Evolutionary conservation across 352 stramenopile species (phyloP).

Genomic region (Peronospora belbahrii): DNA sequence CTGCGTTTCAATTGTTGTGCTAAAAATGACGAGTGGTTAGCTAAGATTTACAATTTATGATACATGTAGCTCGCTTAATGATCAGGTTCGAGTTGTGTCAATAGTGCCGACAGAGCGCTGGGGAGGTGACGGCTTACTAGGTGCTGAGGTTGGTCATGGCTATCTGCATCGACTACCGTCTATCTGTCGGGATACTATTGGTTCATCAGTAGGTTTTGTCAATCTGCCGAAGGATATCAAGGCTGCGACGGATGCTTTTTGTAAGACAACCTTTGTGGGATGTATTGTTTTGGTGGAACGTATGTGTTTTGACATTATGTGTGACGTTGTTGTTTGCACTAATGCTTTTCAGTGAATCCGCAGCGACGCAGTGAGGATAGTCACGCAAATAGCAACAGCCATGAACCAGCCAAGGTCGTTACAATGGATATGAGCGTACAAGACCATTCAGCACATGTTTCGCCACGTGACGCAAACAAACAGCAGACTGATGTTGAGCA

Average conservation of each 20-base stretch:
- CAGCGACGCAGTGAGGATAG: slow-evolving; percentile 7
- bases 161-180: slow-evolving; percentile 92
- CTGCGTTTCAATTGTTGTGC: not conserved
- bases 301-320: not conserved
- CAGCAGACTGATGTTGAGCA: not conserved
- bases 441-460: not conserved
- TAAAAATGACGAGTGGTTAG: not conserved
- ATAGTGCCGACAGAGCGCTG: slow-evolving; percentile 75
- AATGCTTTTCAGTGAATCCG: slow-evolving; percentile 25
- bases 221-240: slow-evolving; percentile 59
- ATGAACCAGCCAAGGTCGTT: not conserved
- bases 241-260: slow-evolving; percentile 72
- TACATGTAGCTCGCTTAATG: slow-evolving; percentile 57
- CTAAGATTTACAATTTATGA: not conserved
- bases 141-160: slow-evolving; percentile 92
- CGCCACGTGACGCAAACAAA: not conserved
- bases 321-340: not conserved
- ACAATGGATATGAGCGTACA: not conserved
- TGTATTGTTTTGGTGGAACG: slow-evolving; percentile 2
- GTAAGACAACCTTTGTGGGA: slow-evolving; percentile 27
- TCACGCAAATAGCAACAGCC: not conserved
- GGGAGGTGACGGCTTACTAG: slow-evolving; percentile 89
- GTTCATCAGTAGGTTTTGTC: slow-evolving; percentile 72
- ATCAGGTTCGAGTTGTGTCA: slow-evolving; percentile 90
- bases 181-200: slow-evolving; percentile 40